Base-by-base conservation (phyloP, 805 yeast species). In the Peterozyma toletana region DNA sequence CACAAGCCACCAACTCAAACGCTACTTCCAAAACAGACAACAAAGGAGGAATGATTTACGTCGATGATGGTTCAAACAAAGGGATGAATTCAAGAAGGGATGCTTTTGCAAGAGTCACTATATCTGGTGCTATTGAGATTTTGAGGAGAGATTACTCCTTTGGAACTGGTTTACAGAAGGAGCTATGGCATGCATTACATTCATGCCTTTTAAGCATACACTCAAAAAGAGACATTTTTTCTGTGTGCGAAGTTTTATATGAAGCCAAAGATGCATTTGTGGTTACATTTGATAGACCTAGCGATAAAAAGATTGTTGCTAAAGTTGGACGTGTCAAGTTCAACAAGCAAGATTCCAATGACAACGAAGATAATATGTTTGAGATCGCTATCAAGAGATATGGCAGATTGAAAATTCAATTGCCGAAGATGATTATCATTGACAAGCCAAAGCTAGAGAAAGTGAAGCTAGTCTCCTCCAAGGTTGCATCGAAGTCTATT, bases 151-250 rank as follows among this genome's bases (percentile, higher is more conserved):
- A 79, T 42, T 73, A 77, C 46, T 57, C 75, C 2, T 68, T 75
- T 41, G 79, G 83, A 1, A 56, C 60, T 29, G 86, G 88, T 0
- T 63, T 93, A 16, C 71, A 73, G 43, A 53, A 57, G 2, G 72
- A 74, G 9, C 53, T 93, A 1, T 89, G 96, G 96, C 68, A 73
- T 37, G 69, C 80, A 9, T 58, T 89, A 9, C 84, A 81, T 52
- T 70, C 84, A 0, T 78, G 84, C 2, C 58, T 81, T 21, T 48
- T 82, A 15, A 73, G 84, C 11, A 62, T 86, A 2, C 63, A 74
- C 36, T 80, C 80, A 31, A 77, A 80, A 50, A 70, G 90, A 45
- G 60, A 71, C 33, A 54, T 91, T 9, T 80, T 85, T 50, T 84
- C 79, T 46, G 54, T 86, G 3, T 68, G 86, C 42, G 77, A 78